Percentiles rank a stretch among this genome's conserved stretches.
Evolutionary conservation across 129 eudicot species (phyloP).

Genomic region (Erigeron canadensis): DNA sequence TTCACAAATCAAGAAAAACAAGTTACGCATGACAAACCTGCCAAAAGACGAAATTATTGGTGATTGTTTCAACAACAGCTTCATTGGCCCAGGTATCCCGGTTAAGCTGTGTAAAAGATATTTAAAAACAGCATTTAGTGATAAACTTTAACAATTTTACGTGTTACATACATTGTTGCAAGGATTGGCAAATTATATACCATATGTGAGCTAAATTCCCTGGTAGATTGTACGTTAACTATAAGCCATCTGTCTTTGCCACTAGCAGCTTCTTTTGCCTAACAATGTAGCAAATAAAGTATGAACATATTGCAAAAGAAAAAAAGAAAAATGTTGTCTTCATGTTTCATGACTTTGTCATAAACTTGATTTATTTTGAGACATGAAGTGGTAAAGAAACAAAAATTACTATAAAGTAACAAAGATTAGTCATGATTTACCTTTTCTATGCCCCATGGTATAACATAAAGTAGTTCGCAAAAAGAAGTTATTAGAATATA

Average conservation of each 20-base stretch:
- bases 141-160: background rate
- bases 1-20: too few relatives aligned
- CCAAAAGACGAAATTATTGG: conserved; percentile 79
- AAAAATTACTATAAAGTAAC: background rate
- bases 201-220: conserved; percentile 86
- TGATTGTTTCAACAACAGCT: conserved; percentile 73
- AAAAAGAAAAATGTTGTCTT: background rate
- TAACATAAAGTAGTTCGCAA: conserved; percentile 33
- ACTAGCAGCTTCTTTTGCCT: conserved; percentile 83
- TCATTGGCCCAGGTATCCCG: conserved; percentile 95
- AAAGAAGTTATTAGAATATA: background rate
- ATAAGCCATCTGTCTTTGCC: conserved; percentile 75
- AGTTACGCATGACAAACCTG: conserved; percentile 41
- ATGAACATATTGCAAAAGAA: background rate
- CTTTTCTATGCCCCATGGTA: conserved; percentile 85
- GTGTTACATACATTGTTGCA: background rate
- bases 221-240: conserved; percentile 72
- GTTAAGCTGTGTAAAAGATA: conserved; percentile 57
- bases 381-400: background rate
- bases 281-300: background rate
- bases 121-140: conserved; percentile 12
- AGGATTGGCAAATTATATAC: conserved; percentile 29
- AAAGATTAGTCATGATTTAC: conserved; percentile 31
- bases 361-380: too few relatives aligned
- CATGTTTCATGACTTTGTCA: too few relatives aligned